Percentiles rank a stretch among this genome's conserved stretches.
Evolutionary conservation across 2,329 filamentous ascomycete genomes (phyloP).

Genomic region (Exophiala dermatitidis): DNA sequence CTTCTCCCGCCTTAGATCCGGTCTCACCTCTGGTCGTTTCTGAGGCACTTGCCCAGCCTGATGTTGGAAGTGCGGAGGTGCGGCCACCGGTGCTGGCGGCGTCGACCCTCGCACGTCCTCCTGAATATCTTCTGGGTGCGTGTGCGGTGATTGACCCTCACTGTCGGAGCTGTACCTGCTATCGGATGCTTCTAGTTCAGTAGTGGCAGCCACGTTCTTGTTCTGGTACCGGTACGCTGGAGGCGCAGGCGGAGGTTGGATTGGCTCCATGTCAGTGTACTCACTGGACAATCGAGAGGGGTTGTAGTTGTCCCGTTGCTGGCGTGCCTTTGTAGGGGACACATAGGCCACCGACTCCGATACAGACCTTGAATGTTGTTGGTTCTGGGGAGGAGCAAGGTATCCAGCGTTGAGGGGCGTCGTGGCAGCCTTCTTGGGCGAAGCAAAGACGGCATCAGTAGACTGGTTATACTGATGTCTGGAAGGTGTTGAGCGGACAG

Average conservation of each 20-base stretch:
- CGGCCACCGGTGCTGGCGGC: constrained; percentile 67
- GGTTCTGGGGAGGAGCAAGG: constrained; percentile 18
- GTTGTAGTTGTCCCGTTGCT: constrained; percentile 16
- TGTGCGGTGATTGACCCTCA: constrained; percentile 28
- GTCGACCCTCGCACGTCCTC: constrained; percentile 43
- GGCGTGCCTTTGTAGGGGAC: constrained; percentile 18
- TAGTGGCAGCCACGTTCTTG: constrained; percentile 18
- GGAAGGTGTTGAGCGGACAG: constrained; percentile 47
- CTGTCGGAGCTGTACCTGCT: constrained; percentile 37
- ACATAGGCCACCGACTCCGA: constrained; percentile 24
- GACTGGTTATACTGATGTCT: constrained; percentile 39
- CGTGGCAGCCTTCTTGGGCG: constrained; percentile 32
- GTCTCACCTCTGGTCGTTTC: constrained; percentile 63
- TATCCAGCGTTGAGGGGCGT: constrained; percentile 19
- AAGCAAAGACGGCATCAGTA: constrained; percentile 44
- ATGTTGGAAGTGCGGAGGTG: constrained; percentile 74
- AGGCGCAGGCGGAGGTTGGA: constrained; percentile 30
- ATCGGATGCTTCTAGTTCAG: constrained; percentile 28
- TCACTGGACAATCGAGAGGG: constrained; percentile 22
- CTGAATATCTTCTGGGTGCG: constrained; percentile 28
- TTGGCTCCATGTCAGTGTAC: constrained; percentile 13
- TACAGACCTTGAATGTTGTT: constrained; percentile 26
- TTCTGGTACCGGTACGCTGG: constrained; percentile 32
- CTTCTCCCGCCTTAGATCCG: constrained; percentile 71
- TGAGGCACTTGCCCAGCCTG: constrained; percentile 62